Evolutionary conservation across 768 basidiomycete genomes (phyloP).

Genomic region (Ephemerocybe angulata): DNA sequence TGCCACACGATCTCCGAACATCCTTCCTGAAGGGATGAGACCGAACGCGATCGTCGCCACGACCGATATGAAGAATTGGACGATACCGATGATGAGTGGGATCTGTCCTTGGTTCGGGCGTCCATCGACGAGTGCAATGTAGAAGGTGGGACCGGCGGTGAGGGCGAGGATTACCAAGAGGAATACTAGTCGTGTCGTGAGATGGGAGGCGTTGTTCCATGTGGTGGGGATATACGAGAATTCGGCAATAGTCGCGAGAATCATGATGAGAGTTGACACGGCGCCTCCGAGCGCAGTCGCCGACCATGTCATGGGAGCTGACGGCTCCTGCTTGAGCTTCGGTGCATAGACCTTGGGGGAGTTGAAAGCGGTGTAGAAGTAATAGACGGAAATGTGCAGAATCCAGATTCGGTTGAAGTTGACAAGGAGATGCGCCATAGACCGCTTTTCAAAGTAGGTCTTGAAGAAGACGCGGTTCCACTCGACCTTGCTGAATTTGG

Average conservation of each 20-base stretch:
- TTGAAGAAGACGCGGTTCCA: slow-evolving; percentile 98
- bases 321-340: slow-evolving; percentile 58
- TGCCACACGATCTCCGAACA: slow-evolving; percentile 98
- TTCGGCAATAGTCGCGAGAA: slow-evolving; percentile 88
- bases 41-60: slow-evolving; percentile 80
- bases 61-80: slow-evolving; percentile 91
- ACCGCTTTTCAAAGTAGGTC: slow-evolving; percentile 97
- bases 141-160: slow-evolving; percentile 91
- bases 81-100: slow-evolving; percentile 88
- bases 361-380: slow-evolving; percentile 98
- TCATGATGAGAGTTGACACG: slow-evolving; percentile 92
- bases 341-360: slow-evolving; percentile 89
- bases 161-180: slow-evolving; percentile 88
- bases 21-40: slow-evolving; percentile 89
- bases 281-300: slow-evolving; percentile 94
- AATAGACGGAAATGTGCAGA: slow-evolving; percentile 87
- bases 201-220: slow-evolving; percentile 98
- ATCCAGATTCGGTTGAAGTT: slow-evolving; percentile 99
- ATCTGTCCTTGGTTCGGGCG: slow-evolving; percentile 55
- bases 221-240: slow-evolving; percentile 97
- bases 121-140: slow-evolving; percentile 83
- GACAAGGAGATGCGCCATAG: slow-evolving; percentile 87
- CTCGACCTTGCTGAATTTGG: slow-evolving; percentile 86
- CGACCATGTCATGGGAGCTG: slow-evolving; percentile 91
- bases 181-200: slow-evolving; percentile 91